These are phyloP conservation scores for Phytophthora parvispora DNA, from an alignment of 352 stramenopile species.

Conservation along the genomic window DNA sequence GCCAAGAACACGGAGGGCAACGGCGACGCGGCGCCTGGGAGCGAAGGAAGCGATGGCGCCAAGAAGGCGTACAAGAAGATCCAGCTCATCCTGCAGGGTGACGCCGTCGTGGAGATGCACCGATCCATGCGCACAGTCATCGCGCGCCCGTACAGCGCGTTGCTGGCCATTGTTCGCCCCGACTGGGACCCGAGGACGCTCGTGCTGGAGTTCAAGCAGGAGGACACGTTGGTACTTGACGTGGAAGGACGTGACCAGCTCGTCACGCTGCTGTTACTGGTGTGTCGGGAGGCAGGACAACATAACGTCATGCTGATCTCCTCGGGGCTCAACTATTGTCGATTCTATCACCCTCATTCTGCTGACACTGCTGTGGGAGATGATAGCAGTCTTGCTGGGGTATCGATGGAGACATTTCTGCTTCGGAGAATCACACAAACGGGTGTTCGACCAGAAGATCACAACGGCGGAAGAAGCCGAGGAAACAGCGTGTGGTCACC, in stretches of 20 bases:
- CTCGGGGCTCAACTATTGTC: slow-evolving; percentile 56
- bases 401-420: slow-evolving; percentile 67
- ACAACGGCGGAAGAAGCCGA: slow-evolving; percentile 13
- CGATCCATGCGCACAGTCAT: slow-evolving; percentile 68
- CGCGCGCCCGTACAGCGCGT: slow-evolving; percentile 58
- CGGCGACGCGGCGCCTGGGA: slow-evolving; percentile 22
- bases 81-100: slow-evolving; percentile 74
- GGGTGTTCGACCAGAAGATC: slow-evolving; percentile 19
- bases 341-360: slow-evolving; percentile 69
- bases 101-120: slow-evolving; percentile 71
- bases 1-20: slow-evolving; percentile 17
- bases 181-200: slow-evolving; percentile 69
- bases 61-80: slow-evolving; percentile 58
- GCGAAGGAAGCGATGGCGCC: slow-evolving; percentile 33
- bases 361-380: slow-evolving; percentile 32
- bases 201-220: slow-evolving; percentile 73
- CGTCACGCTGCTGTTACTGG: slow-evolving; percentile 69
- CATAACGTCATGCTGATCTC: slow-evolving; percentile 58
- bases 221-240: slow-evolving; percentile 62
- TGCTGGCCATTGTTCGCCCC: slow-evolving; percentile 61
- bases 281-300: slow-evolving; percentile 67
- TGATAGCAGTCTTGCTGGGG: slow-evolving; percentile 24
- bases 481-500: slow-evolving; percentile 35
- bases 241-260: slow-evolving; percentile 72
- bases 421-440: slow-evolving; percentile 61